Base-by-base conservation (phyloP, 2,329 filamentous ascomycete genomes). In the Xylaria sp. region DNA sequence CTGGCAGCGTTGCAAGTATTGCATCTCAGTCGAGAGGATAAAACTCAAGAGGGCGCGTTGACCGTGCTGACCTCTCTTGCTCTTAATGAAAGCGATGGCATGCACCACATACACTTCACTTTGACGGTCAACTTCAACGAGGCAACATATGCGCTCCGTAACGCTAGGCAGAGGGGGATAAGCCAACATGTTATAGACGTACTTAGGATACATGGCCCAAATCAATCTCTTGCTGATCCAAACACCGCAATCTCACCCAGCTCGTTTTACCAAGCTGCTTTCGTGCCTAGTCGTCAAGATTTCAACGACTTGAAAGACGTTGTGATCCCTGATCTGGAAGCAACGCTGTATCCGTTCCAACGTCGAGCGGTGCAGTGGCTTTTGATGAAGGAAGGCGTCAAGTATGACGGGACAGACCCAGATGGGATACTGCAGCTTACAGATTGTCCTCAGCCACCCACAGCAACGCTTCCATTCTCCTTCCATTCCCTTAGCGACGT, bases 321-420 rank as follows among this genome's bases (percentile, higher is more conserved):
- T 37, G 38, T 76, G 2, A 73, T 86, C 5, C 76, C 79, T 0
- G 76, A 75, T 25, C 78, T 83, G 53, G 77, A 77, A 46, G 81
- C 86, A 1, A 78, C 76, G 0, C 76, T 93, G 0, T 93, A 87
- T 71, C 90, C 89, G 0, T 94, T 92, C 63, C 91, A 94, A 74
- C 85, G 86, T 58, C 80, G 89, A 62, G 85, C 89, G 1, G 80
- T 93, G 2, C 81, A 87, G 50, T 94, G 91, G 91, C 78, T 93
- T 61, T 74, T 94, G 47, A 76, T 77, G 43, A 83, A 88, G 47
- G 91, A 94, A 76, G 87, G 87, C 4, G 82, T 87, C 2, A 72
- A 78, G 21, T 88, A 83, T 81, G 65, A 46, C 6, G 54, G 64
- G n/a, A 54, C 52, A 7, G 40, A 52, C 23, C 43, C 68, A 19